phyloP scores from a whole-genome alignment of 116 monocot species.

The Dioscorea cayenensis region DNA sequence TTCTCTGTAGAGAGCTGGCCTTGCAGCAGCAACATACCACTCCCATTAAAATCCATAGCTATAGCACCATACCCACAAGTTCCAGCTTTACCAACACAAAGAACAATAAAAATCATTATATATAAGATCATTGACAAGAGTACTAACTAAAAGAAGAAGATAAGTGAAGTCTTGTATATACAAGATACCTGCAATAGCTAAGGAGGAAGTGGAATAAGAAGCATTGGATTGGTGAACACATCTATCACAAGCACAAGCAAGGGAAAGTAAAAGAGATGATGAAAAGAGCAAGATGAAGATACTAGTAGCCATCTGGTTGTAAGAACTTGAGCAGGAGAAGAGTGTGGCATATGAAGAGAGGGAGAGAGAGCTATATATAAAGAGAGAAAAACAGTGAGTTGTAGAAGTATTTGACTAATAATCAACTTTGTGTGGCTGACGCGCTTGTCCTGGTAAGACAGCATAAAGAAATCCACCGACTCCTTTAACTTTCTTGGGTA shows the following conservation, averaged over 20 bases:
- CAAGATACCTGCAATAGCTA: conserved; percentile 27
- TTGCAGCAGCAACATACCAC: conserved; percentile 40
- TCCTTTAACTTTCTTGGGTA: too few species aligned
- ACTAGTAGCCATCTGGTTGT: background rate
- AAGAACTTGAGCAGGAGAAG: too few species aligned
- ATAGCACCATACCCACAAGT: conserved; percentile 63
- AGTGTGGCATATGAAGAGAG: too few species aligned
- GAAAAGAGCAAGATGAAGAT: conserved; percentile 13
- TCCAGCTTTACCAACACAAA: conserved; percentile 19
- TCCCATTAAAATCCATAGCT: conserved; percentile 36
- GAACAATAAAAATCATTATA: background rate
- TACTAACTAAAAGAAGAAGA: too few species aligned
- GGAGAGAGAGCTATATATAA: too few species aligned
- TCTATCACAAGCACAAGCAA: conserved; percentile 44
- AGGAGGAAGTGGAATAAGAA: conserved; percentile 42
- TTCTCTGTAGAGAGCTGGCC: conserved; percentile 30
- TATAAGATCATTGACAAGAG: background rate
- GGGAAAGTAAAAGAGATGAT: conserved; percentile 18
- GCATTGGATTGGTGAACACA: conserved; percentile 59
- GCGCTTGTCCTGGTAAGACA: too few species aligned
- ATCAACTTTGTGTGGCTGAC: too few species aligned
- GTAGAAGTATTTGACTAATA: too few species aligned
- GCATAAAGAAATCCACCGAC: too few species aligned
- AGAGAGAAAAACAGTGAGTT: too few species aligned
- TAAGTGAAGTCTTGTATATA: background rate